A percentile compares a stretch with the other conserved stretches of the same genome.
phyloP scores from a whole-genome alignment of 805 yeast genomes.

The Candida sithepensis region DNA sequence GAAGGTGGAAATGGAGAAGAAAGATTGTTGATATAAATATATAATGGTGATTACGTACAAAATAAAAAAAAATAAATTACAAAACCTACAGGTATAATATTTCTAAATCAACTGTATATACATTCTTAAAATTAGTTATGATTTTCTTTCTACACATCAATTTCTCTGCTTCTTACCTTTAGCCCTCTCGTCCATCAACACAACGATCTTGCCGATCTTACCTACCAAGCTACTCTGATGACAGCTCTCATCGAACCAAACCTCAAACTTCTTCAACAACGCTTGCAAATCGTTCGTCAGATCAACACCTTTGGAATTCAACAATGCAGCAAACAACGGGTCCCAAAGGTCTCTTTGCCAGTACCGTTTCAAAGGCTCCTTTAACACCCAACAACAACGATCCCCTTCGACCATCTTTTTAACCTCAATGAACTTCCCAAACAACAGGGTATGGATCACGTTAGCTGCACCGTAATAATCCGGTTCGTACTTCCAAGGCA shows the following conservation, averaged over 20 bases:
- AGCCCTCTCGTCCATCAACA: conserved; percentile 8
- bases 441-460: conserved; percentile 67
- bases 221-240: conserved; percentile 7
- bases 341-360: conserved; percentile 77
- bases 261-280: conserved; percentile 8
- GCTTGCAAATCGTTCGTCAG: conserved; percentile 1
- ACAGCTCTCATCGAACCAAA: conserved; percentile 14
- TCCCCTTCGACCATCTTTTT: conserved; percentile 21
- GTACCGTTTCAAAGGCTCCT: conserved; percentile 56
- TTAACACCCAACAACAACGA: conserved; percentile 38
- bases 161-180: conserved; percentile 6
- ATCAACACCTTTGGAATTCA: conserved; percentile 47
- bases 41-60: too few species aligned
- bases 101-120: neutral
- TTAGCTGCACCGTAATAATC: conserved; percentile 84
- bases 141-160: neutral
- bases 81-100: too few species aligned
- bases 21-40: too few species aligned
- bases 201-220: conserved; percentile 8
- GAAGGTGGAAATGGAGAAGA: neutral
- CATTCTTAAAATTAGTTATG: neutral
- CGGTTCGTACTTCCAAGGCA: conserved; percentile 73
- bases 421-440: conserved; percentile 57
- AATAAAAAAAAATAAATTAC: too few species aligned
- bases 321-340: conserved; percentile 55